Conservation (phyloP, 139 green algal species). For the Mesotaenium endlicherianum region DNA sequence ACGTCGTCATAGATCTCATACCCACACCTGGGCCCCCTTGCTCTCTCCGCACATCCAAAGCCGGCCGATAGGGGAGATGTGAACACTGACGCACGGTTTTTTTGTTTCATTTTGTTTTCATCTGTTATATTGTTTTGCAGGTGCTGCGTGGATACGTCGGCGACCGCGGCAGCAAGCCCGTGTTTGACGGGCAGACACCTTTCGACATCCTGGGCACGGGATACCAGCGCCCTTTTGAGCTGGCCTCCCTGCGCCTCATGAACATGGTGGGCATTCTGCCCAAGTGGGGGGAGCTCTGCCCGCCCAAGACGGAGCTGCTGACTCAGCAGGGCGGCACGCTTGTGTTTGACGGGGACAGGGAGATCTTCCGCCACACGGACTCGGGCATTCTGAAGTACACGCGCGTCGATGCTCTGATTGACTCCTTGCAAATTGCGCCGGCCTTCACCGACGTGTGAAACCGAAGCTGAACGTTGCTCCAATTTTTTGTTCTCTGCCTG, state of each 20-base stretch:
- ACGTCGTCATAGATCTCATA: no score
- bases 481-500: no score
- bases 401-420: background rate
- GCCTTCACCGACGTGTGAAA: no score
- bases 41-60: background rate
- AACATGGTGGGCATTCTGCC: slow-evolving; percentile 57
- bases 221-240: slow-evolving; percentile 58
- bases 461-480: no score
- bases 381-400: slow-evolving; percentile 52
- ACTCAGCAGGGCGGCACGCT: slow-evolving; percentile 51
- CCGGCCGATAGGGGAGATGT: background rate
- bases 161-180: slow-evolving; percentile 28
- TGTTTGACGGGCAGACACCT: slow-evolving; percentile 2
- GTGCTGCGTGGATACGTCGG: slow-evolving; percentile 50
- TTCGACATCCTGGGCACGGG: slow-evolving; percentile 46
- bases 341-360: slow-evolving; percentile 29
- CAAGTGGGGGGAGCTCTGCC: slow-evolving; percentile 39
- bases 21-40: background rate
- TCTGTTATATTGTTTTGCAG: background rate
- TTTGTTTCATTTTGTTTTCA: background rate
- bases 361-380: slow-evolving; percentile 42
- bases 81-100: no score
- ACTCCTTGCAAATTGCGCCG: no score
- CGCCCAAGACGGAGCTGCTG: slow-evolving; percentile 36
- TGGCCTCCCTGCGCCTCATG: slow-evolving; percentile 53